A percentile compares a stretch with the other conserved stretches of the same genome.
Conservation (phyloP, 768 basidiomycete genomes). For the Suillus placidus region DNA sequence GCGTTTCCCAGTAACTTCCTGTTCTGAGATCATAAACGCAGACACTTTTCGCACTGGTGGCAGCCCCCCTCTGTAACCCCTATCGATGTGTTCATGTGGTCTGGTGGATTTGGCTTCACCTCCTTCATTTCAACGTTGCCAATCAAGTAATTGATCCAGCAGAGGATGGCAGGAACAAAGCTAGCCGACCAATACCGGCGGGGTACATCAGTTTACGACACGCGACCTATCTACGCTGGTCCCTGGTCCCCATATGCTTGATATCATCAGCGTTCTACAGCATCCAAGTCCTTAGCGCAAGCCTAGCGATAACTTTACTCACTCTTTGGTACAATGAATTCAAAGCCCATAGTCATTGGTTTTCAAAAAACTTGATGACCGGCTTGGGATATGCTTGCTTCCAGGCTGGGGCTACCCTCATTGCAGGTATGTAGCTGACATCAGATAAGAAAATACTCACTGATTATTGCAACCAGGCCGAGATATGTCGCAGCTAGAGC, state of each 20-base stretch:
- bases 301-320: constrained; percentile 25
- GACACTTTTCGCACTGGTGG: constrained; percentile 38
- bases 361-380: constrained; percentile 38
- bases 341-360: constrained; percentile 29
- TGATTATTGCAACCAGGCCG: constrained; percentile 26
- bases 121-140: constrained; percentile 46
- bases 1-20: background rate
- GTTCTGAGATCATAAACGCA: constrained; percentile 15
- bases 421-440: constrained; percentile 34
- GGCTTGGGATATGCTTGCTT: constrained; percentile 41
- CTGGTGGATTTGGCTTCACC: constrained; percentile 51
- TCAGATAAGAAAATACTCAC: background rate
- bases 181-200: constrained; percentile 48
- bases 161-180: constrained; percentile 48
- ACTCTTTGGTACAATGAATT: constrained; percentile 36
- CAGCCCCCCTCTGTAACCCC: constrained; percentile 35
- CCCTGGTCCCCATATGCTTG: constrained; percentile 38
- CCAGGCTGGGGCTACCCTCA: constrained; percentile 40
- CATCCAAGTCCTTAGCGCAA: constrained; percentile 16
- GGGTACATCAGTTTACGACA: constrained; percentile 42
- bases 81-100: constrained; percentile 30
- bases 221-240: constrained; percentile 41
- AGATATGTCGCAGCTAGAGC: constrained; percentile 26
- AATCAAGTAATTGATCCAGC: constrained; percentile 45
- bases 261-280: constrained; percentile 36